Conservation (phyloP, 1,284 basidiomycete genomes). For the Ustilago trichophora region DNA sequence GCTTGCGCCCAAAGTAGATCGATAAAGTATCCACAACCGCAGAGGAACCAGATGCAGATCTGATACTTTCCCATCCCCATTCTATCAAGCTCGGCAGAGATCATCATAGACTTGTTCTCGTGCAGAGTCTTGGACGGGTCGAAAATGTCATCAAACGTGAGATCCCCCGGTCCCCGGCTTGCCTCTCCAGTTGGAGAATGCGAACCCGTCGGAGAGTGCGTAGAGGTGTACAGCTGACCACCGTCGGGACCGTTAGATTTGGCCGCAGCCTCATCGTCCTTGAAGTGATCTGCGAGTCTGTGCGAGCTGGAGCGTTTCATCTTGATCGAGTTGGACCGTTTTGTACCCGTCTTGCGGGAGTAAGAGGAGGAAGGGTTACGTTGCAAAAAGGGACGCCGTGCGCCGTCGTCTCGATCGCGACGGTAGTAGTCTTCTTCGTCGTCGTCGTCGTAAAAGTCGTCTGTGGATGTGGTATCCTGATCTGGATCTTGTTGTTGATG, state of each 20-base stretch:
- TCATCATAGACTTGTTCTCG: slow-evolving; percentile 56
- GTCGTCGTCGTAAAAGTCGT: slow-evolving; percentile 34
- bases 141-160: slow-evolving; percentile 45
- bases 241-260: slow-evolving; percentile 1
- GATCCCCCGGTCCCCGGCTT: slow-evolving; percentile 3
- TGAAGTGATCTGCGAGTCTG: slow-evolving; percentile 6
- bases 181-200: slow-evolving; percentile 1
- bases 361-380: slow-evolving; percentile 5
- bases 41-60: slow-evolving; percentile 56
- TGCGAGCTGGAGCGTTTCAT: slow-evolving; percentile 33
- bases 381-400: slow-evolving; percentile 12
- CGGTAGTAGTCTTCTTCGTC: slow-evolving; percentile 25
- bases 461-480: slow-evolving; percentile 18
- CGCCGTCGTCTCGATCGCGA: slow-evolving; percentile 9
- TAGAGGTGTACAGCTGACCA: background rate
- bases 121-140: slow-evolving; percentile 48
- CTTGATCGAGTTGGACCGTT: slow-evolving; percentile 35
- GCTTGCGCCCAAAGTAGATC: slow-evolving; percentile 63
- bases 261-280: slow-evolving; percentile 19
- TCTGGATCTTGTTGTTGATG: slow-evolving; percentile 9
- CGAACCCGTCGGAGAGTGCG: background rate
- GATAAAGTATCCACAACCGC: slow-evolving; percentile 60
- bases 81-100: slow-evolving; percentile 51
- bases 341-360: slow-evolving; percentile 8
- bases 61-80: slow-evolving; percentile 61